These are phyloP conservation scores for Rhynchosporium graminicola DNA, from an alignment of 2,329 filamentous ascomycete genomes.

Conservation along the genomic window DNA sequence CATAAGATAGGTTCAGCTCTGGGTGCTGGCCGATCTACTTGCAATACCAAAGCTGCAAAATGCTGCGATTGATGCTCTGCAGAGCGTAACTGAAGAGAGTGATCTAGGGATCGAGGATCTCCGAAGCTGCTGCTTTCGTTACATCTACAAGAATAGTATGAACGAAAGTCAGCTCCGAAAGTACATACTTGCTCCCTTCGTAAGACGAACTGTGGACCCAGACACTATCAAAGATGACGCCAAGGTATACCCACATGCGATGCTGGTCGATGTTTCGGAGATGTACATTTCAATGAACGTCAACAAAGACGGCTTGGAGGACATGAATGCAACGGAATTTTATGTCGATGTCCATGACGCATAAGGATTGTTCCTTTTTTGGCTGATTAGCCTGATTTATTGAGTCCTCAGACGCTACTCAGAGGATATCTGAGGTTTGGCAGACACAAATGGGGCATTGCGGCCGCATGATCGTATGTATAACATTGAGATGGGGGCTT, in stretches of 20 bases:
- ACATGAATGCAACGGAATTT: not conserved
- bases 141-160: not conserved
- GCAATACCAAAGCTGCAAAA: constrained; percentile 10
- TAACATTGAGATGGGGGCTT: too few relatives aligned
- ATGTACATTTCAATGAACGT: not conserved
- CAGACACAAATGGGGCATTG: too few relatives aligned
- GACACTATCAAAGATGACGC: not conserved
- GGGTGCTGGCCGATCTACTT: constrained; percentile 16
- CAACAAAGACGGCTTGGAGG: not conserved
- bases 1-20: not conserved
- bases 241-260: not conserved
- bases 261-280: not conserved
- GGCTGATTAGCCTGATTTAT: too few relatives aligned
- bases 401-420: too few relatives aligned
- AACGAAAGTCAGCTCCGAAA: not conserved
- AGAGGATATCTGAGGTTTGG: too few relatives aligned
- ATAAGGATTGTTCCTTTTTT: too few relatives aligned
- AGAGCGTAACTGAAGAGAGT: not conserved
- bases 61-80: not conserved
- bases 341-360: not conserved
- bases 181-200: not conserved
- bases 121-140: not conserved
- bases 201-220: not conserved
- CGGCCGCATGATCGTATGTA: too few relatives aligned
- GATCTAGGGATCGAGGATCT: not conserved